A percentile compares a stretch with the other conserved stretches of the same genome.
These are phyloP conservation scores for Macrophomina phaseolina DNA, from an alignment of 2,329 filamentous ascomycete species.

Conservation along the genomic window DNA sequence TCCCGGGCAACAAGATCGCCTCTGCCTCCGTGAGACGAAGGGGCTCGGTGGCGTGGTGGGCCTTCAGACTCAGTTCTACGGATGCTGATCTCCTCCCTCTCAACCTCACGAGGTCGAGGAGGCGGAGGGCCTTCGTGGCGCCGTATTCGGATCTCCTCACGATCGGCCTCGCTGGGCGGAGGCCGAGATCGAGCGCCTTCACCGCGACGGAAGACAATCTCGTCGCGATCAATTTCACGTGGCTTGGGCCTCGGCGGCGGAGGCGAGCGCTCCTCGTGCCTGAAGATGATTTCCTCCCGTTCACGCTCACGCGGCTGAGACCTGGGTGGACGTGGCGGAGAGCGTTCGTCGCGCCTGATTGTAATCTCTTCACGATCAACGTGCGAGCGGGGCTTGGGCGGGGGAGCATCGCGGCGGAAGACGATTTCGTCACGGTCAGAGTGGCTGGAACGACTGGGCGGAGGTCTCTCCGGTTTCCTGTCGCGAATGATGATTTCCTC, in stretches of 20 bases:
- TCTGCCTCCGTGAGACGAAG: conserved; percentile 40
- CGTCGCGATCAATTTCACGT: conserved; percentile 44
- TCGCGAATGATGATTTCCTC: conserved; percentile 42
- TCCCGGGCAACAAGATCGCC: conserved; percentile 47
- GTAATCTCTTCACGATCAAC: conserved; percentile 32
- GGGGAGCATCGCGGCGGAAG: conserved; percentile 34
- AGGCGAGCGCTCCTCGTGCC: conserved; percentile 20
- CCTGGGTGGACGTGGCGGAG: conserved; percentile 34
- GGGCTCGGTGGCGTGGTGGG: conserved; percentile 32
- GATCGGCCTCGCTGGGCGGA: conserved; percentile 43
- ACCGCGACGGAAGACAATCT: conserved; percentile 52
- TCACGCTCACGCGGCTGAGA: conserved; percentile 37
- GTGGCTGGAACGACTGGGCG: conserved; percentile 32
- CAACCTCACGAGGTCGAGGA: conserved; percentile 35
- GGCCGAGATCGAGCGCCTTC: conserved; percentile 42
- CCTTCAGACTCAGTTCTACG: conserved; percentile 39
- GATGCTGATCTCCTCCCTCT: conserved; percentile 50
- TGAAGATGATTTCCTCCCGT: conserved; percentile 31
- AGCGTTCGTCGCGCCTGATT: conserved; percentile 25
- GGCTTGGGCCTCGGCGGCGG: conserved; percentile 19
- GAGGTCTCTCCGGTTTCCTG: conserved; percentile 34
- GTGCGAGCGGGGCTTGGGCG: conserved; percentile 36
- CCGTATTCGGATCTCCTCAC: conserved; percentile 57
- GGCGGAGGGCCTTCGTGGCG: conserved; percentile 42
- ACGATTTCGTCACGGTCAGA: conserved; percentile 46